These are phyloP conservation scores for Arthrocladium fulminans DNA, from an alignment of 2,329 filamentous ascomycete species.

Conservation along the genomic window DNA sequence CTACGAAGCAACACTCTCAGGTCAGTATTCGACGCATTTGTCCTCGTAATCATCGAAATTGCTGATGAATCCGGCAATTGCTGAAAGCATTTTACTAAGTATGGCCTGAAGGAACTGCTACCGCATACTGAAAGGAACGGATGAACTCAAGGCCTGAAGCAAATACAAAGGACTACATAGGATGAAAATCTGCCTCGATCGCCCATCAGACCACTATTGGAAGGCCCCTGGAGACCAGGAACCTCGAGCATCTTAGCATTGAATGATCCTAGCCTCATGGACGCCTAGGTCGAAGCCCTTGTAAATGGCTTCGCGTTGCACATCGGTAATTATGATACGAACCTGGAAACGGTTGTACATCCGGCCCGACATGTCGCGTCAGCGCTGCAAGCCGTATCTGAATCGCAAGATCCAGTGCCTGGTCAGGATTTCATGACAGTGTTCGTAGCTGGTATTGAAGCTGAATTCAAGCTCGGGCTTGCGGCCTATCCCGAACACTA, in stretches of 20 bases:
- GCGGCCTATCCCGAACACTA: constrained; percentile 48
- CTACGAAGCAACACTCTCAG: too few species aligned
- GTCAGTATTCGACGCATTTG: too few species aligned
- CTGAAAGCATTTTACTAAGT: too few species aligned
- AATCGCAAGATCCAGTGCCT: constrained; percentile 28
- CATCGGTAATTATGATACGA: constrained; percentile 50
- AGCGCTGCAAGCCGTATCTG: constrained; percentile 42
- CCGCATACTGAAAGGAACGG: too few species aligned
- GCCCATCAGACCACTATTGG: constrained; percentile 32
- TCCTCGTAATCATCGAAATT: too few species aligned
- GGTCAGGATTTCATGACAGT: constrained; percentile 44
- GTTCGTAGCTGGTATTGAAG: constrained; percentile 45
- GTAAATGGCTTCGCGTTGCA: constrained; percentile 49
- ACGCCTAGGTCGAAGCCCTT: constrained; percentile 34
- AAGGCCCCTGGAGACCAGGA: constrained; percentile 27
- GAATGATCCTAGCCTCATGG: neutral
- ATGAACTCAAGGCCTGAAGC: constrained; percentile 42
- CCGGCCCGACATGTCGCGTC: constrained; percentile 44
- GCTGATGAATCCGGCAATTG: too few species aligned
- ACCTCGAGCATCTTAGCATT: neutral
- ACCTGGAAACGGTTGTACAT: constrained; percentile 49
- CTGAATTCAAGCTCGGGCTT: constrained; percentile 45
- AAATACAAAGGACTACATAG: constrained; percentile 36
- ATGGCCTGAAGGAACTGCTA: too few species aligned
- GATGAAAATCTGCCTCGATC: constrained; percentile 27